These are phyloP conservation scores for Aspergillus novoparasiticus DNA, from an alignment of 2,329 filamentous ascomycete genomes.

Conservation along the genomic window DNA sequence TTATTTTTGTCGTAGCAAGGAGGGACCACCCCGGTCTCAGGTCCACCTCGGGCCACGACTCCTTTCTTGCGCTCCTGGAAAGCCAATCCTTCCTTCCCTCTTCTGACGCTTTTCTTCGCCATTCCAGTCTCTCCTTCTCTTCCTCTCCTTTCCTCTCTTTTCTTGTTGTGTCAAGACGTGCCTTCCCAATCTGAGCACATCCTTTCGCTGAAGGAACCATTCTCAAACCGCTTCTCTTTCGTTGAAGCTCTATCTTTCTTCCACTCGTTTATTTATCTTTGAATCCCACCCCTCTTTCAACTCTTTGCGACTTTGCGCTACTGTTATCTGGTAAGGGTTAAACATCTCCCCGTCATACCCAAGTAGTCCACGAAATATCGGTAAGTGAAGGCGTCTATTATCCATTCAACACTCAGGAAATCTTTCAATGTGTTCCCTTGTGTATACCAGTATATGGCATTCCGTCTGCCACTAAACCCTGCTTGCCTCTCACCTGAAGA, in stretches of 20 bases:
- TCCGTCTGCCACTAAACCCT: too few species aligned
- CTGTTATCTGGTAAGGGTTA: constrained; percentile 15
- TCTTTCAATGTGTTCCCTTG: too few species aligned
- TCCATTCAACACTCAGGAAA: background rate
- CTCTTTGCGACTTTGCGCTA: constrained; percentile 15
- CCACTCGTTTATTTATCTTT: constrained; percentile 37
- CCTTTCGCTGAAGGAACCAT: constrained; percentile 19
- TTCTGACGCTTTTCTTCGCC: constrained; percentile 19
- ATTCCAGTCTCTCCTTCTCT: constrained; percentile 23
- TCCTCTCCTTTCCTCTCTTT: constrained; percentile 39
- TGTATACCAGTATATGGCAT: background rate
- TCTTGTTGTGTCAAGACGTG: constrained; percentile 24
- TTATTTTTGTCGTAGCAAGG: constrained; percentile 20
- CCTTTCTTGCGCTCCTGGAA: constrained; percentile 35
- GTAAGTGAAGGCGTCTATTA: constrained; percentile 16
- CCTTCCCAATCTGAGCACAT: constrained; percentile 36
- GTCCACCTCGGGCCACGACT: constrained; percentile 32
- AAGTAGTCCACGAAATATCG: constrained; percentile 15
- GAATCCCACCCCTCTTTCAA: constrained; percentile 14
- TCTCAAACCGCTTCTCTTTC: constrained; percentile 34
- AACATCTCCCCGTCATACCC: constrained; percentile 13
- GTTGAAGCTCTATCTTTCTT: constrained; percentile 33
- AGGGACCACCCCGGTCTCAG: constrained; percentile 19
- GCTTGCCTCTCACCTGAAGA: background rate
- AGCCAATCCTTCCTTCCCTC: constrained; percentile 17